These are phyloP conservation scores for Eucalyptus guilfoylei DNA, from an alignment of 345 rosid species.

Conservation along the genomic window DNA sequence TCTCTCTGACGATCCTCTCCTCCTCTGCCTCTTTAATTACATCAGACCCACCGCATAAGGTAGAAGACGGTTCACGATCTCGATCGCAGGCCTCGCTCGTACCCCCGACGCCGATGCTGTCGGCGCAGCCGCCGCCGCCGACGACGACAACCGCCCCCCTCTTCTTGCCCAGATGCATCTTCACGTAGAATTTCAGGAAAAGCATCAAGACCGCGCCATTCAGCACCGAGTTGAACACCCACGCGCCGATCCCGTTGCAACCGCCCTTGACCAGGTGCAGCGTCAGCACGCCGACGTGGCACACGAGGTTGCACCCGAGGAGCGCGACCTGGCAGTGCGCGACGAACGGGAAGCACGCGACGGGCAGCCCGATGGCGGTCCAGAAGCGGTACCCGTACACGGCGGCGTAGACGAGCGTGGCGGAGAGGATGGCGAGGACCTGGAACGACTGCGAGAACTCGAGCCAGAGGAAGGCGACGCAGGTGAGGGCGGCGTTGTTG, in stretches of 20 bases:
- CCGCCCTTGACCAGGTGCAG: slow-evolving; percentile 81
- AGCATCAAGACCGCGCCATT: slow-evolving; percentile 48
- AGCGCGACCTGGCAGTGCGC: slow-evolving; percentile 49
- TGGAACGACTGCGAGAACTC: slow-evolving; percentile 89
- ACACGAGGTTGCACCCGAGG: slow-evolving; percentile 54
- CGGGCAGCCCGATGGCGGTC: slow-evolving; percentile 71
- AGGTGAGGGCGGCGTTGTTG: slow-evolving; percentile 42
- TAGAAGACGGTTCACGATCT: not conserved
- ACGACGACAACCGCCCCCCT: not conserved
- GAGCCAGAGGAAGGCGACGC: slow-evolving; percentile 74
- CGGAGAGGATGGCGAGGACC: slow-evolving; percentile 60
- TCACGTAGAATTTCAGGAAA: slow-evolving; percentile 57
- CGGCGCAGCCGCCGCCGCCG: not conserved
- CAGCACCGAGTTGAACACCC: slow-evolving; percentile 72
- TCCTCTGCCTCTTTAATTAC: not conserved
- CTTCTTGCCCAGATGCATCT: slow-evolving; percentile 51
- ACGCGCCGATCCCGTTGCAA: slow-evolving; percentile 91
- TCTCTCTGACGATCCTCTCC: not conserved
- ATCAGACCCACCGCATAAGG: not conserved
- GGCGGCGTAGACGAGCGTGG: slow-evolving; percentile 55
- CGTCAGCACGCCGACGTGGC: slow-evolving; percentile 70
- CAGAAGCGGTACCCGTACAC: slow-evolving; percentile 86
- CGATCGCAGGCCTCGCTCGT: not conserved
- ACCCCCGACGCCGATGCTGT: not conserved
- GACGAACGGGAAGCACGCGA: slow-evolving; percentile 63